These are phyloP conservation scores for Paecilomyces fulvus DNA, from an alignment of 2,329 filamentous ascomycete genomes.

Conservation along the genomic window DNA sequence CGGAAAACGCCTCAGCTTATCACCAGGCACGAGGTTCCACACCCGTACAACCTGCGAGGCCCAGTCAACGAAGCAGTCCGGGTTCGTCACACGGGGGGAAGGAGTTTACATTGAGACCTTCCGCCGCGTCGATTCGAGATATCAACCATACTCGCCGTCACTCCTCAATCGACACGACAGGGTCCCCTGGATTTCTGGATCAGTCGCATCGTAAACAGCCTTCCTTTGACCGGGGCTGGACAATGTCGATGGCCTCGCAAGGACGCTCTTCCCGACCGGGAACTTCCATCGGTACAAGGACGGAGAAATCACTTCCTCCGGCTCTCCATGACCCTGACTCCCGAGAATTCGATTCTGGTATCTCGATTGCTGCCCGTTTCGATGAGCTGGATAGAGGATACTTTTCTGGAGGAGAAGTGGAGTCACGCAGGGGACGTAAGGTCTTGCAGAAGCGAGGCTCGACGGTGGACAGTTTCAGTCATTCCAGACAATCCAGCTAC, in stretches of 20 bases:
- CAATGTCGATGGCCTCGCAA: constrained; percentile 36
- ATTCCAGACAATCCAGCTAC: constrained; percentile 68
- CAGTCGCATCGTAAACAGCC: constrained; percentile 46
- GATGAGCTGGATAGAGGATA: constrained; percentile 77
- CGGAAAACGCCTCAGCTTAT: constrained; percentile 23
- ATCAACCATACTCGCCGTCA: constrained; percentile 78
- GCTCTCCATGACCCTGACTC: constrained; percentile 7
- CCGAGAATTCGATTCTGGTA: constrained; percentile 24
- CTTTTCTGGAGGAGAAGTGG: constrained; percentile 81
- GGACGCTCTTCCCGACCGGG: constrained; percentile 24
- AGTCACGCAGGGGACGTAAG: constrained; percentile 62
- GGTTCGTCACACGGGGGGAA: constrained; percentile 35
- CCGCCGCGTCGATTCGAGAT: constrained; percentile 72
- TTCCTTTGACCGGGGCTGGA: constrained; percentile 54
- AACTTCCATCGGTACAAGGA: constrained; percentile 22
- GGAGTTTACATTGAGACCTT: constrained; percentile 49
- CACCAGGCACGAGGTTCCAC: constrained; percentile 16
- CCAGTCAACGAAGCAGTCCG: constrained; percentile 24
- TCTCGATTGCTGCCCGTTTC: constrained; percentile 20
- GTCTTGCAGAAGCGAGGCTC: constrained; percentile 65
- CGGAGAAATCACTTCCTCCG: constrained; percentile 5
- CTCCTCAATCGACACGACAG: constrained; percentile 69
- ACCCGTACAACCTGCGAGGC: constrained; percentile 21
- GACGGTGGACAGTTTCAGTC: constrained; percentile 33
- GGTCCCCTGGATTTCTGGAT: constrained; percentile 19